phyloP scores from a whole-genome alignment of 2,329 filamentous ascomycete genomes.

The Hypoxylon sp. region DNA sequence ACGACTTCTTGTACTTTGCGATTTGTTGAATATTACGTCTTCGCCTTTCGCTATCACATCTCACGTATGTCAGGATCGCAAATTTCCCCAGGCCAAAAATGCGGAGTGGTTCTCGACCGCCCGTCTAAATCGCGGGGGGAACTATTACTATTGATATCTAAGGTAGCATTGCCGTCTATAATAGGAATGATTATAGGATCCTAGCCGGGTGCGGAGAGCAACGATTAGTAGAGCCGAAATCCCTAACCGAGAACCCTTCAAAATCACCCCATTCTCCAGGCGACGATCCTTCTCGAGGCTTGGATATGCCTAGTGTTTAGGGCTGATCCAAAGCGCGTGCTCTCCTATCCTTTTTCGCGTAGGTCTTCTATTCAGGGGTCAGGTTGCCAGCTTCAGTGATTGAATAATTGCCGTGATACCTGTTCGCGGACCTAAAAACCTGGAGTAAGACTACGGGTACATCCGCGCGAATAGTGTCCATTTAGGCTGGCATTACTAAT shows the following conservation, averaged over 20 bases:
- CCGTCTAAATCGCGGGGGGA: constrained; percentile 36
- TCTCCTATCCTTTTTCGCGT: constrained; percentile 9
- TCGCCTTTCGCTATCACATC: constrained; percentile 15
- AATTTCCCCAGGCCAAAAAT: constrained; percentile 21
- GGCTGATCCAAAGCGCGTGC: constrained; percentile 8
- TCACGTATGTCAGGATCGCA: constrained; percentile 16
- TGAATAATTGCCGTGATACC: constrained; percentile 13
- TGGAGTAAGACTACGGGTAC: neutral
- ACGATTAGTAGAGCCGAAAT: constrained; percentile 28
- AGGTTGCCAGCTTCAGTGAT: neutral
- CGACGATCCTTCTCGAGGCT: constrained; percentile 7
- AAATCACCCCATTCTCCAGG: constrained; percentile 12
- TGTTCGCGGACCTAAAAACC: neutral
- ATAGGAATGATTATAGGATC: constrained; percentile 24
- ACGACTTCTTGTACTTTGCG: constrained; percentile 4
- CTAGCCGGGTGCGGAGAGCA: constrained; percentile 25
- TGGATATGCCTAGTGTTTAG: neutral
- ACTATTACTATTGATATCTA: constrained; percentile 9
- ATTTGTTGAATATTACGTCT: constrained; percentile 14
- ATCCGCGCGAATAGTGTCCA: constrained; percentile 5
- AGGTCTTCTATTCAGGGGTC: neutral
- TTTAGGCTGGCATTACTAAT: neutral
- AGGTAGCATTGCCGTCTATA: constrained; percentile 30
- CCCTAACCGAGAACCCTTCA: constrained; percentile 24
- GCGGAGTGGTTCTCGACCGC: constrained; percentile 34